Percentiles rank a stretch among this genome's conserved stretches.
Conservation (phyloP, 768 basidiomycete genomes). For the Mycena latifolia region DNA sequence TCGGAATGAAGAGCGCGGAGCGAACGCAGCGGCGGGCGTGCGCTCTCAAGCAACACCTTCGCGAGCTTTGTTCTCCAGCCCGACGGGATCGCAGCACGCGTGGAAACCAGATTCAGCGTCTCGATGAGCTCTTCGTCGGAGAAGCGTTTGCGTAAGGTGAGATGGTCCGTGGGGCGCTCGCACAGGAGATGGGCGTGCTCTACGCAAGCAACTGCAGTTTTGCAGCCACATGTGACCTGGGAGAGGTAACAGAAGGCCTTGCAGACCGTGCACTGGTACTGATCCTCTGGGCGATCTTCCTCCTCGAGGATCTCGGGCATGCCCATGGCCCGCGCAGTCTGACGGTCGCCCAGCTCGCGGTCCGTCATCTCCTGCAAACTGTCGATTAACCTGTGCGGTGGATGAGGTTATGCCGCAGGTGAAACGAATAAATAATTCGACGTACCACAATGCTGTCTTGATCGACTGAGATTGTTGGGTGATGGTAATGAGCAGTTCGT, state of each 20-base stretch:
- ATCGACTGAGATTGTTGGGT: constrained; percentile 95
- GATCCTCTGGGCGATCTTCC: constrained; percentile 90
- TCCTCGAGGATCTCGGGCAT: constrained; percentile 79
- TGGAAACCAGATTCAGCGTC: constrained; percentile 71
- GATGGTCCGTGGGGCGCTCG: constrained; percentile 61
- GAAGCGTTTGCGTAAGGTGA: constrained; percentile 82
- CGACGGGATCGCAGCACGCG: constrained; percentile 79
- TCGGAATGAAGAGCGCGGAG: constrained; percentile 88
- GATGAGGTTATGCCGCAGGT: constrained; percentile 7
- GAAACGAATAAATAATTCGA: constrained; percentile 25
- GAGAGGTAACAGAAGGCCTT: constrained; percentile 96
- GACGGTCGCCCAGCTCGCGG: constrained; percentile 81
- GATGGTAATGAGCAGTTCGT: constrained; percentile 97
- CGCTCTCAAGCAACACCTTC: constrained; percentile 74
- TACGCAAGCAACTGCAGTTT: constrained; percentile 83
- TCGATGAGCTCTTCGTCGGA: constrained; percentile 83
- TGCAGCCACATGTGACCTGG: constrained; percentile 88
- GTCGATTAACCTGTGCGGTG: constrained; percentile 76
- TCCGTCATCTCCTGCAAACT: constrained; percentile 91
- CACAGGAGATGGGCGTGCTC: constrained; percentile 88
- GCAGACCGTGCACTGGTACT: constrained; percentile 95
- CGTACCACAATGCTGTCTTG: constrained; percentile 93
- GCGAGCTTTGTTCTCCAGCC: constrained; percentile 82
- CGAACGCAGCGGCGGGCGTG: constrained; percentile 79
- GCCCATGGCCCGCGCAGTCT: constrained; percentile 67